Evolutionary conservation across 495 filamentous ascomycete species (phyloP), one percentile per base, ranked within the genome.

Genomic region (Podospora appendiculata): DNA sequence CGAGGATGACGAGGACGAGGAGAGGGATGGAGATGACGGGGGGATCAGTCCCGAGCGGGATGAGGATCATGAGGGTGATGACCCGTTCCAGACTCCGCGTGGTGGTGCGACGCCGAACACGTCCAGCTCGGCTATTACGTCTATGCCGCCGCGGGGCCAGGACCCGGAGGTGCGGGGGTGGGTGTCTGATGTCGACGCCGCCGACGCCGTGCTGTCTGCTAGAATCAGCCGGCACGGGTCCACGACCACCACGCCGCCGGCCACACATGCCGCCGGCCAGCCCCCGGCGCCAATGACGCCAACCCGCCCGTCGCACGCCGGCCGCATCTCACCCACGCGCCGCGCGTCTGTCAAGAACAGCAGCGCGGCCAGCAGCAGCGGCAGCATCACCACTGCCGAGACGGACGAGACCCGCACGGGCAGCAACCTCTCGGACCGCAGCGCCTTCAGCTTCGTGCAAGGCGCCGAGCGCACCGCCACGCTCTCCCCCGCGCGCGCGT

Each of bases 1-100:
- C 49, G 79, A 82, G 54, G 75, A 77, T 0, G 83, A 87, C 47
- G 90, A 95, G 40, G 82, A 74, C 9, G 60, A 54, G 2, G 55
- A 53, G 14, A 58, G 60, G 16, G 38, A 50, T 43, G 49, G 47
- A 1, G 56, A 40, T 43, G 25, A 45, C 25, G 54, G 51, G 17
- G 50, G 39, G 9, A 41, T 47, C 10, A 58, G 52, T 47, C 61
- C 52, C 6, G 57, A 55, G 38, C 39, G 52, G 58, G 36, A 53
- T 25, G 25, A 25, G 25, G 25, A 25, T 2, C 25, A 25, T 25
- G 59, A 66, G 40, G 58, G 59, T 25, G 58, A 69, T 3, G 72
- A 77, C 54, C 74, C 74, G 0, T 77, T 77, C 56, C 25, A 65
- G 8, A 76, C 74, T 8, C 72, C 74, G 0, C 57, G 58, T 6